These are phyloP conservation scores for Chiua virens DNA, from an alignment of 768 basidiomycete genomes.

Conservation along the genomic window DNA sequence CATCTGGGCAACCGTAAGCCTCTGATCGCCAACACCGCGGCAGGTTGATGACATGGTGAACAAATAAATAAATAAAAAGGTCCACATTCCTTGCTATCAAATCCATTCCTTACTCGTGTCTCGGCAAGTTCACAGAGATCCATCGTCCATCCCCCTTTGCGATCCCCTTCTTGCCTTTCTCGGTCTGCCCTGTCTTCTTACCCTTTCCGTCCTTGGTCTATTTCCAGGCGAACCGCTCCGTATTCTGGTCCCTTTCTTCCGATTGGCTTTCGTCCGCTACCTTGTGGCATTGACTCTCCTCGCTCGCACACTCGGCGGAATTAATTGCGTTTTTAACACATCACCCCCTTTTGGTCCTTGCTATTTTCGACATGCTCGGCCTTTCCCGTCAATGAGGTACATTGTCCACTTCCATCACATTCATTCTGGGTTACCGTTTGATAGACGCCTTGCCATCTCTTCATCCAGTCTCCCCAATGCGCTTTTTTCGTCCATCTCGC, in stretches of 20 bases:
- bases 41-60: conserved; percentile 28
- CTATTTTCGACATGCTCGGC: conserved; percentile 32
- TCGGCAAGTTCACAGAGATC: conserved; percentile 28
- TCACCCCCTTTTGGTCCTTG: conserved; percentile 47
- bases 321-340: conserved; percentile 35
- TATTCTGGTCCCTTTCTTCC: conserved; percentile 40
- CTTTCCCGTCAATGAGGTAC: conserved; percentile 34
- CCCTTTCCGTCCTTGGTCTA: conserved; percentile 43
- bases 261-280: conserved; percentile 44
- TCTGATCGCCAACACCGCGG: conserved; percentile 30
- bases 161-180: conserved; percentile 33
- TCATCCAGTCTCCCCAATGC: conserved; percentile 6
- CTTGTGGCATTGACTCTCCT: conserved; percentile 38
- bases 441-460: conserved; percentile 14
- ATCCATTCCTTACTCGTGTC: conserved; percentile 23
- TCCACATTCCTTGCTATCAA: conserved; percentile 31
- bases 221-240: conserved; percentile 47
- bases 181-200: conserved; percentile 30
- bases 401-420: conserved; percentile 27
- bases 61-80: conserved; percentile 24
- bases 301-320: conserved; percentile 34
- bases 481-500: conserved; percentile 6
- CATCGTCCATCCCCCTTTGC: conserved; percentile 7
- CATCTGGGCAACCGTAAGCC: conserved; percentile 17
- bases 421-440: conserved; percentile 18